Evolutionary conservation across 495 filamentous ascomycete species (phyloP).

Genomic region (Podospora pseudocomata): DNA sequence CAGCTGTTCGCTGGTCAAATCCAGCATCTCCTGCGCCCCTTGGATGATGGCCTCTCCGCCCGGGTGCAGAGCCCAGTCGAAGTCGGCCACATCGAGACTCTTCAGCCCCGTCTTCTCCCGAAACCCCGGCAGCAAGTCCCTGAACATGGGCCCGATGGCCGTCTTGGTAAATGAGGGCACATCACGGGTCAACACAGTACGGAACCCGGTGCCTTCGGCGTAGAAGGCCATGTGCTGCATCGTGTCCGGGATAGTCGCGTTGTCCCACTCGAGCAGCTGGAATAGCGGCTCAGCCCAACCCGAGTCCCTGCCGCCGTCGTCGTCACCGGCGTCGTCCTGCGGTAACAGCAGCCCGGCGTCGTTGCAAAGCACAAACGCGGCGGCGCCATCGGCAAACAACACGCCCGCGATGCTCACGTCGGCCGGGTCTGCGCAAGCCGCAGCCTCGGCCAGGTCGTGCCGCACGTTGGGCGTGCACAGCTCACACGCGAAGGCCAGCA

Average conservation of each 20-base stretch:
- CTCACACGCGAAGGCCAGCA: conserved; percentile 45
- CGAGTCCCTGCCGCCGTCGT: background rate
- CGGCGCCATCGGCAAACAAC: conserved; percentile 46
- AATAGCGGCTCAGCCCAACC: conserved; percentile 2
- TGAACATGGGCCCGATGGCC: conserved; percentile 15
- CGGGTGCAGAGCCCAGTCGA: conserved; percentile 51
- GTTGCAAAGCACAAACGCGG: conserved; percentile 46
- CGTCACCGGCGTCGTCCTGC: conserved; percentile 8
- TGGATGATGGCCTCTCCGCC: conserved; percentile 47
- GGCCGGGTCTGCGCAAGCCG: conserved; percentile 24
- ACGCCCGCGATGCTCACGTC: conserved; percentile 37
- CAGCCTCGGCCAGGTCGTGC: conserved; percentile 35
- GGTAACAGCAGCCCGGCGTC: conserved; percentile 6
- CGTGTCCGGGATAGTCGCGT: no score
- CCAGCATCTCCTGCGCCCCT: conserved; percentile 34
- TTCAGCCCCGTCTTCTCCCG: conserved; percentile 1
- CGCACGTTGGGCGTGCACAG: conserved; percentile 39
- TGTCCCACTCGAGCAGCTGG: no score
- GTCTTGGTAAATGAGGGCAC: conserved; percentile 28
- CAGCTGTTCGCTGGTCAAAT: conserved; percentile 37
- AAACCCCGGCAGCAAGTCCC: background rate
- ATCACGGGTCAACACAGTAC: conserved; percentile 26
- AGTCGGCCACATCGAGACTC: conserved; percentile 22
- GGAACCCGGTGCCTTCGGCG: background rate
- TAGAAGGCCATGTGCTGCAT: no score